These are phyloP conservation scores for Arctium minus DNA, from an alignment of 129 eudicot species.

Conservation along the genomic window DNA sequence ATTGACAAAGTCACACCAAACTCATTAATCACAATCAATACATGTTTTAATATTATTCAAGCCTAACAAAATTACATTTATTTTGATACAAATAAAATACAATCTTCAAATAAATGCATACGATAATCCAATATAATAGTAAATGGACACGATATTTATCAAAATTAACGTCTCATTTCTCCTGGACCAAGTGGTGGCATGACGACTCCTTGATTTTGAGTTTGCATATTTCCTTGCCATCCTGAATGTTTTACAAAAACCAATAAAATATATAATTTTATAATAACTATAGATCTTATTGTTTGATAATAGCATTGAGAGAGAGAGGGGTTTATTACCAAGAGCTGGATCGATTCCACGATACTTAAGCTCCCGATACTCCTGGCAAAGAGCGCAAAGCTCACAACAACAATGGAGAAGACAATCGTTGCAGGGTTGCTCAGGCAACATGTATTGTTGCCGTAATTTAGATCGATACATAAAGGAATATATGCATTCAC, in stretches of 20 bases:
- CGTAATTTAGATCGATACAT: conserved; percentile 57
- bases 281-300: not conserved
- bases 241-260: conserved; percentile 25
- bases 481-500: conserved; percentile 39
- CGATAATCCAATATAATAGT: not conserved
- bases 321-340: conserved; percentile 17
- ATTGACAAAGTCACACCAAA: no score
- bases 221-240: conserved; percentile 43
- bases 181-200: conserved; percentile 24
- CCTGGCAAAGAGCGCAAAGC: conserved; percentile 56
- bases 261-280: not conserved
- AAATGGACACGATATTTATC: not conserved
- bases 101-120: no score
- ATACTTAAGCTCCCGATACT: conserved; percentile 53
- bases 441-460: conserved; percentile 34
- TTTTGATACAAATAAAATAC: not conserved
- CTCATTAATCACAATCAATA: no score
- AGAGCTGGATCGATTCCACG: conserved; percentile 52
- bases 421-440: conserved; percentile 45
- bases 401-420: conserved; percentile 56
- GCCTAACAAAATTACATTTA: no score
- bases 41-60: no score
- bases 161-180: conserved; percentile 30
- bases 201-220: conserved; percentile 19
- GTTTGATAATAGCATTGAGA: no score